Evolutionary conservation across 345 rosid genomes (phyloP).

Genomic region (Eucalyptus dawsonii): DNA sequence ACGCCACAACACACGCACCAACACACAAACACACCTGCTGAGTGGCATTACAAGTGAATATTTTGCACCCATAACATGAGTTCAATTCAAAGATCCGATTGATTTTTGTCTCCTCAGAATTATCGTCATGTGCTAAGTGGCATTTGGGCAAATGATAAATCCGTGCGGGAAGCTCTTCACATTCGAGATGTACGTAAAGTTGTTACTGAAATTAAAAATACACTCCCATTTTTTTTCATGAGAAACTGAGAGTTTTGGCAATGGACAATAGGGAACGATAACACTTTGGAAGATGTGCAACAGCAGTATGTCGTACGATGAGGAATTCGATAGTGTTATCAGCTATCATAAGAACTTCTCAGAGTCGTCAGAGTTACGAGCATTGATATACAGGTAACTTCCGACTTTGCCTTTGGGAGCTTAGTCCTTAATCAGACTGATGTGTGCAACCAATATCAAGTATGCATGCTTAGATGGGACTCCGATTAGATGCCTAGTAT

Average conservation of each 20-base stretch:
- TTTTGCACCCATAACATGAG: not conserved
- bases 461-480: not conserved
- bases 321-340: slow-evolving; percentile 4
- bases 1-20: not conserved
- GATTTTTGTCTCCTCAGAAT: not conserved
- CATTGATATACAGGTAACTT: slow-evolving; percentile 16
- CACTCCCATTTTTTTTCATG: not conserved
- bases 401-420: not conserved
- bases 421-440: not conserved
- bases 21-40: not conserved
- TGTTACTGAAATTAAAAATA: not conserved
- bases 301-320: slow-evolving; percentile 1
- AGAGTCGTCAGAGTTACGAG: slow-evolving; percentile 2
- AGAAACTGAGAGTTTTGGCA: not conserved
- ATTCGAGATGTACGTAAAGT: slow-evolving; percentile 4
- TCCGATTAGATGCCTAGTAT: not conserved
- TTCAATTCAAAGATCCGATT: not conserved
- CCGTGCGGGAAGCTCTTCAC: slow-evolving; percentile 9
- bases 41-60: not conserved
- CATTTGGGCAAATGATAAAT: slow-evolving; percentile 17
- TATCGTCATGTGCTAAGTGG: slow-evolving; percentile 15
- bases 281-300: slow-evolving; percentile 17
- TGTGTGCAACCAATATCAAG: not conserved
- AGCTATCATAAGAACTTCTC: slow-evolving; percentile 1
- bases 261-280: not conserved